These are phyloP conservation scores for Penicillium verhagenii DNA, from an alignment of 495 filamentous ascomycete species.

Conservation along the genomic window DNA sequence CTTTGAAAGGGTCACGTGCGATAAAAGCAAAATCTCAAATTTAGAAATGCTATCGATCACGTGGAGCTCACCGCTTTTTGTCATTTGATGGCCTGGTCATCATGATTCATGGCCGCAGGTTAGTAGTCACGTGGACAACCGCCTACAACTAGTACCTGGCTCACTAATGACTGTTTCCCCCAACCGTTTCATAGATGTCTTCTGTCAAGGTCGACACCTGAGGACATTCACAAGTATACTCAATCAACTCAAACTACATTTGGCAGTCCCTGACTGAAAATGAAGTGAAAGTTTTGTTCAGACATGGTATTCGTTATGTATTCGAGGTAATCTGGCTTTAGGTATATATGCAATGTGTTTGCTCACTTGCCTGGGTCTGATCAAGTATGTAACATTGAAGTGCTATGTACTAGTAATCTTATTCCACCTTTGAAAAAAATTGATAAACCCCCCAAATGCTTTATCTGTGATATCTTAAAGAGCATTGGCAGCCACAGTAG, in stretches of 20 bases:
- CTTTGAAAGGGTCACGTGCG: background rate
- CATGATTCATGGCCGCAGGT: too few relatives aligned
- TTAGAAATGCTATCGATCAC: too few relatives aligned
- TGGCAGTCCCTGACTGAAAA: too few relatives aligned
- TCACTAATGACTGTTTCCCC: too few relatives aligned
- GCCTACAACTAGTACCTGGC: too few relatives aligned
- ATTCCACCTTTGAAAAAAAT: background rate
- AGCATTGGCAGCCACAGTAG: conserved; percentile 4
- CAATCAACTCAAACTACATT: too few relatives aligned
- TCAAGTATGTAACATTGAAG: background rate
- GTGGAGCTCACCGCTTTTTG: background rate
- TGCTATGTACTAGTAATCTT: background rate
- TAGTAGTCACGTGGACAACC: too few relatives aligned
- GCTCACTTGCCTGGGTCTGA: background rate
- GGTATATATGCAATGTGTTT: background rate
- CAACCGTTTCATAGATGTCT: too few relatives aligned
- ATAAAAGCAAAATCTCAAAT: background rate
- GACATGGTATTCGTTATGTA: background rate
- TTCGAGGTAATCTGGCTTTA: background rate
- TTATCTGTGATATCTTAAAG: background rate
- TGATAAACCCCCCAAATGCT: background rate
- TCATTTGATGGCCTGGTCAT: too few relatives aligned
- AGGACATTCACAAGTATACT: too few relatives aligned
- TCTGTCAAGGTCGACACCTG: too few relatives aligned
- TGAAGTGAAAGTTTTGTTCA: background rate